phyloP scores from a whole-genome alignment of 768 basidiomycete species.

The Leccinum disarticulatum region DNA sequence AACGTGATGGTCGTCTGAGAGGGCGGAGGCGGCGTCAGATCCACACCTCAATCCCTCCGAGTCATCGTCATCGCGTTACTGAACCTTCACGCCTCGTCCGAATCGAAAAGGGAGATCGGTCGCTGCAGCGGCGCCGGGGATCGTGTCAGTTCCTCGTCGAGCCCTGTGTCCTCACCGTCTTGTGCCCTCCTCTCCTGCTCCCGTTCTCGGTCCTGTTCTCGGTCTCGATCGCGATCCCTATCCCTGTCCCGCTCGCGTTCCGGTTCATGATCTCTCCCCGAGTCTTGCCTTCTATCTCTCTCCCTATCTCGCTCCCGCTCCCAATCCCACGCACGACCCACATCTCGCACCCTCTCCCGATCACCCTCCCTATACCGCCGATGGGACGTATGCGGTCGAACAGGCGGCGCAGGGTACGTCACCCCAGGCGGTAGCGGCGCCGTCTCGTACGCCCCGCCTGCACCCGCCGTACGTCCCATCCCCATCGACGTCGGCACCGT shows the following conservation, averaged over 20 bases:
- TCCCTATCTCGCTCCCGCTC: background rate
- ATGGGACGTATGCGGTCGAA: constrained; percentile 28
- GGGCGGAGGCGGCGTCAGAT: background rate
- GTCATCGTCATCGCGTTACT: background rate
- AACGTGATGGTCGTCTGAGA: background rate
- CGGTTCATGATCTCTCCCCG: background rate
- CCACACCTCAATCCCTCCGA: background rate
- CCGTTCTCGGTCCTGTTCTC: background rate
- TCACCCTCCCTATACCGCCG: constrained; percentile 2
- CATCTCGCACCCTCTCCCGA: background rate
- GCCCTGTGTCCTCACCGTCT: constrained; percentile 3
- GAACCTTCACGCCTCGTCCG: constrained; percentile 16
- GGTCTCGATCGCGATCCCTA: background rate
- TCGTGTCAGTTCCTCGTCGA: constrained; percentile 13
- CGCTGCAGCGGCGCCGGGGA: constrained; percentile 32
- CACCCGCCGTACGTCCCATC: background rate
- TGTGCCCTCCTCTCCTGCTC: background rate
- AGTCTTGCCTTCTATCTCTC: background rate
- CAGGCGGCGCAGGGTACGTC: constrained; percentile 28
- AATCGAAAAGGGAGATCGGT: constrained; percentile 34
- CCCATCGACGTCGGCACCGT: background rate
- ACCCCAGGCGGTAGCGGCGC: constrained; percentile 29
- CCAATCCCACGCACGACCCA: constrained; percentile 1
- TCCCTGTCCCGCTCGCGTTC: background rate
- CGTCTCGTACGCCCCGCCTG: constrained; percentile 18